Evolutionary conservation across 2,329 filamentous ascomycete species (phyloP).

Genomic region (Aspergillus persii): DNA sequence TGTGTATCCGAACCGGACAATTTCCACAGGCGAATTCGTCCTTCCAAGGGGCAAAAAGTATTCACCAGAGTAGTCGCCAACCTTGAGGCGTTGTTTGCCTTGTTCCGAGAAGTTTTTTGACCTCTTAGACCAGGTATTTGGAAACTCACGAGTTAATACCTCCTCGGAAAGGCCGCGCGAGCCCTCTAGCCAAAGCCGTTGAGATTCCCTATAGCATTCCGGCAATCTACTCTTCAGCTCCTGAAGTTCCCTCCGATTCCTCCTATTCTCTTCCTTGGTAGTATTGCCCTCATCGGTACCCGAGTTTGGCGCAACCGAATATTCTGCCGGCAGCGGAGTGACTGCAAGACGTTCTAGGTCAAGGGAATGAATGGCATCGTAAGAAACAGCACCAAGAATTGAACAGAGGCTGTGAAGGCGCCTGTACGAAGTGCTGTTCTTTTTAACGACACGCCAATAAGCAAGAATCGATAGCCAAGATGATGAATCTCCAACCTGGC

Average conservation of each 20-base stretch:
- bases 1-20: constrained; percentile 44
- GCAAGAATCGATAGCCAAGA: constrained; percentile 49
- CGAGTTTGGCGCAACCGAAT: constrained; percentile 41
- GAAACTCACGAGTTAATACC: constrained; percentile 41
- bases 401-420: constrained; percentile 45
- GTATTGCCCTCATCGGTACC: constrained; percentile 43
- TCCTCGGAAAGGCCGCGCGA: constrained; percentile 41
- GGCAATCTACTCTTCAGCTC: constrained; percentile 42
- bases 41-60: constrained; percentile 46
- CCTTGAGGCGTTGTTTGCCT: constrained; percentile 33
- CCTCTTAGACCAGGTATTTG: constrained; percentile 44
- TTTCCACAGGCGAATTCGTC: constrained; percentile 44
- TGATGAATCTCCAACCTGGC: constrained; percentile 39
- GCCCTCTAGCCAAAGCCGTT: constrained; percentile 45
- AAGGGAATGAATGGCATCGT: constrained; percentile 44
- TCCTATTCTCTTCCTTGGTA: constrained; percentile 37
- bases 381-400: constrained; percentile 48
- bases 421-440: constrained; percentile 37
- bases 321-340: constrained; percentile 39
- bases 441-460: constrained; percentile 47
- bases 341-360: constrained; percentile 46
- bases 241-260: constrained; percentile 36
- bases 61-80: constrained; percentile 35
- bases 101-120: constrained; percentile 37
- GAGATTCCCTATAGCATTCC: constrained; percentile 42